Evolutionary conservation across 805 yeast genomes (phyloP), one percentile per base, ranked within the genome.

Genomic region (Candida pseudofarinosa): DNA sequence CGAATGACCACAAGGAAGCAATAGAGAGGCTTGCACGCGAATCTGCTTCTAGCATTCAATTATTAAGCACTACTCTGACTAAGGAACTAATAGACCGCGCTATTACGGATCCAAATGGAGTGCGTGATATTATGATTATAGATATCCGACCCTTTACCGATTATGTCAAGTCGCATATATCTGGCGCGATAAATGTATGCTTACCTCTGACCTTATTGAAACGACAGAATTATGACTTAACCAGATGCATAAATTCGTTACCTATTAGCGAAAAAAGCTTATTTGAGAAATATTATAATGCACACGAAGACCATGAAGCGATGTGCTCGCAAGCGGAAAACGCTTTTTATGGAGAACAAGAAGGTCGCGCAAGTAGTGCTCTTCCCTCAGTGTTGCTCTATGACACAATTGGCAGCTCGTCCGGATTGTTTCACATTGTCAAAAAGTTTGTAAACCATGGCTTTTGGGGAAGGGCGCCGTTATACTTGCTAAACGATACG

Each of bases 171-270:
- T 56, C 72, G 2, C 88, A 83, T 47, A 61, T 91, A 10, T 54
- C 52, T 3, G 69, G 75, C 34, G 77, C 97, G 0, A 68, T 87
- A 36, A 88, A 88, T 58, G 74, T 91, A 31, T 87, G 95, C 60
- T 65, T 90, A 12, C 97, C 98, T 1, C 84, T 96, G n/a, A 90
- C 97, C 0, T 69, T 90, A 34, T 66, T 90, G 48, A 85, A 82
- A 58, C 75, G 98, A 49, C 69, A 80, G 26, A 83, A 82, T 41
- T 90, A 86, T 54, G 80, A 81, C 2, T 67, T 90, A 43, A 67
- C 65, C 37, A 73, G 80, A 54, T 80, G 88, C 51, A 63, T 85
- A 18, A 78, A 76, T 39, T 81, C 86, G 23, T 62, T 85, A 39
- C 79, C 87, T 0, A 51, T 62, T 4, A 65, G 66, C 42, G 89